Conservation (phyloP, 352 stramenopile species). For the Phytophthora sp. region DNA sequence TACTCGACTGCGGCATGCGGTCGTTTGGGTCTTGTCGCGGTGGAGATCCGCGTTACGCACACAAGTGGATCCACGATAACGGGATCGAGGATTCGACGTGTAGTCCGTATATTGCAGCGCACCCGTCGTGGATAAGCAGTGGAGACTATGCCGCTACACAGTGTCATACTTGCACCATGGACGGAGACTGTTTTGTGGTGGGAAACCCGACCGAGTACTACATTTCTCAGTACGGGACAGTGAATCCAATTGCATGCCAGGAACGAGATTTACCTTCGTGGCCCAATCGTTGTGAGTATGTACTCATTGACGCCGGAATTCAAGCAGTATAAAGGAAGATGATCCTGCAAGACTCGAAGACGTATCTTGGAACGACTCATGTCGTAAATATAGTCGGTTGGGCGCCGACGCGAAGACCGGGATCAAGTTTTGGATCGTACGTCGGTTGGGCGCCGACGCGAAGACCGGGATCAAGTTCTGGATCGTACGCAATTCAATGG, state of each 20-base stretch:
- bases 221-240: conserved; percentile 74
- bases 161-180: conserved; percentile 61
- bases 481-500: conserved; percentile 94
- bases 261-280: conserved; percentile 96
- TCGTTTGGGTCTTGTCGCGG: conserved; percentile 75
- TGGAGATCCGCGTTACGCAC: conserved; percentile 69
- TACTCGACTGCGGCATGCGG: conserved; percentile 78
- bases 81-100: conserved; percentile 78
- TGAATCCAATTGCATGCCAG: conserved; percentile 85
- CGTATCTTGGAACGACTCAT: conserved; percentile 78
- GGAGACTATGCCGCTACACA: conserved; percentile 56
- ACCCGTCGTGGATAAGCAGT: conserved; percentile 69
- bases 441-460: too few relatives aligned
- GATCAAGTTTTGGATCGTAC: too few relatives aligned
- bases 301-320: conserved; percentile 74
- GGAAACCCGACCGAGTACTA: conserved; percentile 59
- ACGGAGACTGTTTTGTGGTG: conserved; percentile 62
- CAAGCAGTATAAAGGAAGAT: conserved; percentile 89
- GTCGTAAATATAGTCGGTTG: conserved; percentile 95
- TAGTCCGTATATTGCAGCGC: conserved; percentile 77
- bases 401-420: conserved; percentile 64
- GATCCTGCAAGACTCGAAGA: conserved; percentile 82
- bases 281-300: conserved; percentile 93
- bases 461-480: conserved; percentile 95
- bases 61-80: conserved; percentile 83